Evolutionary conservation across 2,329 filamentous ascomycete genomes (phyloP).

Genomic region (Bisporella sp.): DNA sequence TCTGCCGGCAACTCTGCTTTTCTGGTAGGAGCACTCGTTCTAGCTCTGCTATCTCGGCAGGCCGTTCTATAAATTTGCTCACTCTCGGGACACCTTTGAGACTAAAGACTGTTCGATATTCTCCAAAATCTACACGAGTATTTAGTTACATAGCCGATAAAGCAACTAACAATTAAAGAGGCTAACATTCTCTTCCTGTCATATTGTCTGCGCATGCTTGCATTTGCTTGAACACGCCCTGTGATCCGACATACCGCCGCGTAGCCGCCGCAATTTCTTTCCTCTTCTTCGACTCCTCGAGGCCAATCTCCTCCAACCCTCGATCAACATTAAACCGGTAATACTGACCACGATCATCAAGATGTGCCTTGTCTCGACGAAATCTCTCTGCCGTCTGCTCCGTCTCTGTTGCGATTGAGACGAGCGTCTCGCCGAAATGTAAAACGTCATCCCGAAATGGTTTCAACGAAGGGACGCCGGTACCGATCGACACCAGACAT

Average conservation of each 20-base stretch:
- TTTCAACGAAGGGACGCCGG: constrained; percentile 27
- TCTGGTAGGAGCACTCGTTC: constrained; percentile 13
- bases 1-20: constrained; percentile 4
- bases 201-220: constrained; percentile 12
- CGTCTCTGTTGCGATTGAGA: constrained; percentile 30
- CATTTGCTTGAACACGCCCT: constrained; percentile 20
- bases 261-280: constrained; percentile 25
- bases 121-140: constrained; percentile 7
- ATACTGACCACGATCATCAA: constrained; percentile 30
- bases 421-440: constrained; percentile 20
- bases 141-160: constrained; percentile 1
- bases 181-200: constrained; percentile 16
- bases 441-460: constrained; percentile 23
- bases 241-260: constrained; percentile 22
- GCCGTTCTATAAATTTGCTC: constrained; percentile 8
- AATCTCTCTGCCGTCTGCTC: constrained; percentile 34
- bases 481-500: constrained; percentile 35
- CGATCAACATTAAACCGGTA: constrained; percentile 38
- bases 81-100: constrained; percentile 15
- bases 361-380: constrained; percentile 25
- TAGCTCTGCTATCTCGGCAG: constrained; percentile 8
- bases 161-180: constrained; percentile 2
- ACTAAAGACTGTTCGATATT: constrained; percentile 15
- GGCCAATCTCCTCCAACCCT: constrained; percentile 33
- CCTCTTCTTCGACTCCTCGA: constrained; percentile 32